phyloP scores from a whole-genome alignment of 306 rosid species.

The Corylus americana region DNA sequence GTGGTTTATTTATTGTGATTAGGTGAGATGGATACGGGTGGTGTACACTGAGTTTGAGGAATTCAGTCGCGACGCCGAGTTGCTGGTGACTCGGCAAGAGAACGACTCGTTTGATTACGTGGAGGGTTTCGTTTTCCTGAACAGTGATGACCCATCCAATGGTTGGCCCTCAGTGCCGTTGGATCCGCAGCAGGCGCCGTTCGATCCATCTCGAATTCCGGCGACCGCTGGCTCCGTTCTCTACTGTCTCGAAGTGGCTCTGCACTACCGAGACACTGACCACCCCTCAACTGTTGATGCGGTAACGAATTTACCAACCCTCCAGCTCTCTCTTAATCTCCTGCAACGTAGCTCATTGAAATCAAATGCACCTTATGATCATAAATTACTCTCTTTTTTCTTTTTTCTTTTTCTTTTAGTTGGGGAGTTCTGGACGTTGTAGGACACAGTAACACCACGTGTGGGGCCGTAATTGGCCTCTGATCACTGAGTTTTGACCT shows the following conservation, averaged over 20 bases:
- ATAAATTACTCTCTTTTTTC: neutral
- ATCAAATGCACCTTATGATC: conserved; percentile 3
- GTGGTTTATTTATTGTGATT: conserved; percentile 8
- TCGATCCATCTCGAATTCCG: conserved; percentile 48
- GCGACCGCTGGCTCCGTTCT: conserved; percentile 61
- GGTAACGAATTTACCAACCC: conserved; percentile 46
- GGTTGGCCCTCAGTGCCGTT: conserved; percentile 78
- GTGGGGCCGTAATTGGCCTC: neutral
- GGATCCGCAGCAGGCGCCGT: conserved; percentile 41
- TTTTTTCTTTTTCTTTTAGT: neutral
- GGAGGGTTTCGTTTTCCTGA: conserved; percentile 87
- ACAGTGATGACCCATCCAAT: conserved; percentile 64
- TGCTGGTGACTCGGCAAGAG: conserved; percentile 57
- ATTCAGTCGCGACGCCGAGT: conserved; percentile 73
- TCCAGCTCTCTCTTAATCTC: neutral
- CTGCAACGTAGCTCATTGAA: neutral
- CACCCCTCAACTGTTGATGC: conserved; percentile 47
- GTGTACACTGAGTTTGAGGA: conserved; percentile 74
- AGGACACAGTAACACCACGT: conserved; percentile 1
- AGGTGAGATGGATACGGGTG: conserved; percentile 95
- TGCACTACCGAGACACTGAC: conserved; percentile 52
- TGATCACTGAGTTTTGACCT: conserved; percentile 51
- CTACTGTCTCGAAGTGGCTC: conserved; percentile 86
- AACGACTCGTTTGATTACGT: conserved; percentile 85
- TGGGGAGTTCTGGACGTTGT: neutral